Percentiles rank a stretch among this genome's conserved stretches.
These are phyloP conservation scores for Aspergillus terreus DNA, from an alignment of 2,329 filamentous ascomycete genomes.

Conservation along the genomic window DNA sequence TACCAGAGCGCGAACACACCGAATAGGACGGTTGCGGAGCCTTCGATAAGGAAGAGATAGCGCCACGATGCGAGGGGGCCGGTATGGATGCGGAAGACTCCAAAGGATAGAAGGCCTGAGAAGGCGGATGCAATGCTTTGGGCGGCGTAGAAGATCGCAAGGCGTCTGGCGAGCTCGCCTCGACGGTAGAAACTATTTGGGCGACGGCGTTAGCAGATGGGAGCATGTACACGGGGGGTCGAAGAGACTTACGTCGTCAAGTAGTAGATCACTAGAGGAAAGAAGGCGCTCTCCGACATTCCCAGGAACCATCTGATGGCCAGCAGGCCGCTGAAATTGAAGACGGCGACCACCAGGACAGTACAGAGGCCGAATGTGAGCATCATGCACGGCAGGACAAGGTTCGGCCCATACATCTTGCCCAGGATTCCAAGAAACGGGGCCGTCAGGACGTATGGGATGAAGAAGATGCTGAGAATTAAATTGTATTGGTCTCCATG, in stretches of 20 bases:
- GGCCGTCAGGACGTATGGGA: slow-evolving; percentile 26
- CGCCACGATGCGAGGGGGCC: slow-evolving; percentile 38
- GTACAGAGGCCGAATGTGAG: slow-evolving; percentile 22
- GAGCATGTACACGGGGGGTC: neutral
- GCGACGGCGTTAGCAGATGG: neutral
- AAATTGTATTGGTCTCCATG: slow-evolving; percentile 25
- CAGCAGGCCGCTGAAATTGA: slow-evolving; percentile 22
- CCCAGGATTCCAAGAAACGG: slow-evolving; percentile 25
- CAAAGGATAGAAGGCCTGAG: slow-evolving; percentile 35
- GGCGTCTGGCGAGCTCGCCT: slow-evolving; percentile 24
- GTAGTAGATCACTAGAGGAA: slow-evolving; percentile 26
- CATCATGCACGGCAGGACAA: slow-evolving; percentile 26
- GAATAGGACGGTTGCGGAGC: slow-evolving; percentile 36
- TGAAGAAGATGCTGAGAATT: slow-evolving; percentile 25
- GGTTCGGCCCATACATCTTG: slow-evolving; percentile 25
- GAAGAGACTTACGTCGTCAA: slow-evolving; percentile 18
- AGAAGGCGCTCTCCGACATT: slow-evolving; percentile 26
- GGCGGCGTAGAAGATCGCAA: slow-evolving; percentile 29
- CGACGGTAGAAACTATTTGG: slow-evolving; percentile 23
- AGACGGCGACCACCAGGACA: slow-evolving; percentile 18
- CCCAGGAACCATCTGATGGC: slow-evolving; percentile 27
- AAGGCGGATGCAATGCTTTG: slow-evolving; percentile 28
- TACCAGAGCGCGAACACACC: slow-evolving; percentile 38
- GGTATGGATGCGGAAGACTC: slow-evolving; percentile 37
- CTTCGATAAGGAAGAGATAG: slow-evolving; percentile 47